phyloP scores from a whole-genome alignment of 2,329 filamentous ascomycete genomes.

The Sodiomyces alkalinus region DNA sequence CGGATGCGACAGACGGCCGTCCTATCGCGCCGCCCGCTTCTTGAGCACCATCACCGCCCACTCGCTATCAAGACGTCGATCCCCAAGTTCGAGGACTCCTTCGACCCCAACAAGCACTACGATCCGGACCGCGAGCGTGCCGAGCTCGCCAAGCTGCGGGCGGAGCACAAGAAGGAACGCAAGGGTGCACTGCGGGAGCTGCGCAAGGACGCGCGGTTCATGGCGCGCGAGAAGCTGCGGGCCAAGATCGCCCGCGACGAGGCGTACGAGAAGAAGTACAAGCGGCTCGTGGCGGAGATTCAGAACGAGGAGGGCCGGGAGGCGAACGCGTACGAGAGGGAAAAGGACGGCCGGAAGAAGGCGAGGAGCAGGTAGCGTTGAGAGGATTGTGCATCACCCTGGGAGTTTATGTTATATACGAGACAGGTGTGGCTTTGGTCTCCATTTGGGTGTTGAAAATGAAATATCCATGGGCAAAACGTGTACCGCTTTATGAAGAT shows the following conservation, averaged over 20 bases:
- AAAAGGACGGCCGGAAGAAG: conserved; percentile 61
- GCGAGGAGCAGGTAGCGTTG: conserved; percentile 31
- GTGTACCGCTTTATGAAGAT: too few species aligned
- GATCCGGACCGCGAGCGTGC: conserved; percentile 85
- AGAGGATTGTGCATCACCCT: too few species aligned
- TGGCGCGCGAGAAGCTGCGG: conserved; percentile 76
- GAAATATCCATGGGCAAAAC: too few species aligned
- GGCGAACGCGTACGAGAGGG: conserved; percentile 76
- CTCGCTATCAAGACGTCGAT: conserved; percentile 77
- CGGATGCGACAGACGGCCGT: conserved; percentile 45
- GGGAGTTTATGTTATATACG: too few species aligned
- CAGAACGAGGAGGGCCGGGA: conserved; percentile 85
- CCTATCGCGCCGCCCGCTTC: conserved; percentile 58
- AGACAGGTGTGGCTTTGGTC: too few species aligned
- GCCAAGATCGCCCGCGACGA: conserved; percentile 89
- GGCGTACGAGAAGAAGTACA: conserved; percentile 94
- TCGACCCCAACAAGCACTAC: conserved; percentile 93
- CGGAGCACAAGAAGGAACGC: conserved; percentile 85
- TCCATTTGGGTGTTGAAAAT: too few species aligned
- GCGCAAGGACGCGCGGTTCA: conserved; percentile 87
- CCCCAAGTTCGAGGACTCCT: conserved; percentile 91
- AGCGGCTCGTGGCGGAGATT: conserved; percentile 81
- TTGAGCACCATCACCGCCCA: conserved; percentile 78
- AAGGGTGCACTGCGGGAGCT: conserved; percentile 92
- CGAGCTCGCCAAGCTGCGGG: conserved; percentile 68